Evolutionary conservation across 2,329 filamentous ascomycete species (phyloP).

Genomic region (Trichoderma koningiopsis): DNA sequence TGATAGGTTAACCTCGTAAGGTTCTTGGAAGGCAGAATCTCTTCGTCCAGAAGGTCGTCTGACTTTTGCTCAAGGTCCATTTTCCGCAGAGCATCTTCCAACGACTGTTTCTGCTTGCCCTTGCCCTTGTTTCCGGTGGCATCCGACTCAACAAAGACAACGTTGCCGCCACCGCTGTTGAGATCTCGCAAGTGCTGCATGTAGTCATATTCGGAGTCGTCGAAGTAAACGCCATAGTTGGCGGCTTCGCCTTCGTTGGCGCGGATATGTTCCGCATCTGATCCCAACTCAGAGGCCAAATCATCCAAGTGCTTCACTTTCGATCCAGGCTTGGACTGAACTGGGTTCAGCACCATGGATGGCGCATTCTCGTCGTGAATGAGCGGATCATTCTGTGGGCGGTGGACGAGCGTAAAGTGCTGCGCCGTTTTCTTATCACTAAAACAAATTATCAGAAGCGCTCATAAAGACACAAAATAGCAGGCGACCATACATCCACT

Average conservation of each 20-base stretch:
- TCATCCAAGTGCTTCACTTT: slow-evolving; percentile 72
- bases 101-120: slow-evolving; percentile 71
- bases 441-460: neutral
- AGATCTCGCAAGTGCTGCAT: slow-evolving; percentile 98
- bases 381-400: slow-evolving; percentile 94
- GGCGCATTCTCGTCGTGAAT: slow-evolving; percentile 91
- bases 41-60: slow-evolving; percentile 67
- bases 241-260: slow-evolving; percentile 96
- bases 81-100: slow-evolving; percentile 80
- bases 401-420: slow-evolving; percentile 92
- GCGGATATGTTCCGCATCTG: slow-evolving; percentile 66
- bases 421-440: slow-evolving; percentile 87
- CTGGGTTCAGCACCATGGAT: slow-evolving; percentile 84
- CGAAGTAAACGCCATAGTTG: slow-evolving; percentile 89
- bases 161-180: slow-evolving; percentile 67
- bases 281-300: slow-evolving; percentile 73
- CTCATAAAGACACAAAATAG: neutral
- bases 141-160: slow-evolving; percentile 80
- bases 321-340: slow-evolving; percentile 45
- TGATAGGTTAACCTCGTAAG: slow-evolving; percentile 79
- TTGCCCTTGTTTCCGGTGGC: slow-evolving; percentile 67
- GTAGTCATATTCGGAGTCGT: slow-evolving; percentile 96
- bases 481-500: slow-evolving; percentile 61
- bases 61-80: slow-evolving; percentile 58
- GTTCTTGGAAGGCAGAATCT: slow-evolving; percentile 78